Conservation (phyloP, 106 monocot species). For the Hemerocallis citrina region DNA sequence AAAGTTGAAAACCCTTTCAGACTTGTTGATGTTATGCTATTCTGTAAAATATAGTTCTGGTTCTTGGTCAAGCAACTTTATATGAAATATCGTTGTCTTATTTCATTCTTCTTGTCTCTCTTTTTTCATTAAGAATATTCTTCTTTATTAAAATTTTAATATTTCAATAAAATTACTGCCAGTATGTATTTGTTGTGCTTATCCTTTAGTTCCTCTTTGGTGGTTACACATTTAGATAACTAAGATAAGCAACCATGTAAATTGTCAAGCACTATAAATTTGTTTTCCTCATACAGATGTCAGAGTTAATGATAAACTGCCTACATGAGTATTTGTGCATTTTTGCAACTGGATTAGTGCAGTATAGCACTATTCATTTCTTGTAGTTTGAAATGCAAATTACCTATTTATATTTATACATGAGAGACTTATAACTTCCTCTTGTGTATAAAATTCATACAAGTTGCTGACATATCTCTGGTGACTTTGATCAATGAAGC, state of each 20-base stretch:
- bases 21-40: not conserved
- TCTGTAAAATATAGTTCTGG: not conserved
- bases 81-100: not conserved
- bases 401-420: not conserved
- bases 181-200: not conserved
- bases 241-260: too few relatives aligned
- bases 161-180: not conserved
- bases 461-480: not conserved
- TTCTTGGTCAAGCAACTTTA: not conserved
- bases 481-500: not conserved
- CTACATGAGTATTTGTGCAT: not conserved
- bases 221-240: not conserved
- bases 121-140: not conserved
- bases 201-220: not conserved
- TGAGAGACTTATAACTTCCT: too few relatives aligned
- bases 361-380: not conserved
- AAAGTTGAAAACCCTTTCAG: not conserved
- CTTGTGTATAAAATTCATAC: too few relatives aligned
- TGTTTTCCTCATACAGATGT: not conserved
- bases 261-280: not conserved
- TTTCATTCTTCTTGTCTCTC: not conserved
- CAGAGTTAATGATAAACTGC: not conserved
- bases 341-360: not conserved
- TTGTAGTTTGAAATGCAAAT: not conserved
- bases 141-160: not conserved